Conservation (phyloP, 345 rosid genomes). For the Lenwebbia sp. region DNA sequence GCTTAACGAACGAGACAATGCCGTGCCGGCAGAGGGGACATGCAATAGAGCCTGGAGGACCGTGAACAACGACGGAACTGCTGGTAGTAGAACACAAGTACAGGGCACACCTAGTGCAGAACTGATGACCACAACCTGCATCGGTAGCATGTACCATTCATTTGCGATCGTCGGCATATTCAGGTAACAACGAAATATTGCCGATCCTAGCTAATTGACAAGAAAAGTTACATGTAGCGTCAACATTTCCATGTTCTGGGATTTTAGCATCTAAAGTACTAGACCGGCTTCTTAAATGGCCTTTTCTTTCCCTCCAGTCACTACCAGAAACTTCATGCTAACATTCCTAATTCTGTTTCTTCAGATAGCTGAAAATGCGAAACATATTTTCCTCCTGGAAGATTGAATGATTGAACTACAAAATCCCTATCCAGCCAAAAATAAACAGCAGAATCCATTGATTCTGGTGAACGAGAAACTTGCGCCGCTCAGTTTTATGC, state of each 20-base stretch:
- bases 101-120: slow-evolving; percentile 66
- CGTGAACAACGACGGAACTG: slow-evolving; percentile 23
- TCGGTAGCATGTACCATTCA: neutral
- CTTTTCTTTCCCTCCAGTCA: neutral
- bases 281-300: neutral
- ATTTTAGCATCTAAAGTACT: neutral
- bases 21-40: slow-evolving; percentile 83
- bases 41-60: slow-evolving; percentile 57
- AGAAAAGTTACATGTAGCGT: neutral
- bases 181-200: neutral
- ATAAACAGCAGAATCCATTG: neutral
- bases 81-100: slow-evolving; percentile 64
- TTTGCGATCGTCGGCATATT: neutral
- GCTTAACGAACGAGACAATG: slow-evolving; percentile 60
- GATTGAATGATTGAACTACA: neutral
- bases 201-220: neutral
- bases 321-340: neutral
- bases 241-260: neutral
- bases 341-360: neutral
- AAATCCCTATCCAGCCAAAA: neutral
- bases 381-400: neutral
- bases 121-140: slow-evolving; percentile 75
- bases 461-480: neutral
- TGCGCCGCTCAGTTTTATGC: neutral
- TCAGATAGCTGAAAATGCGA: neutral